Base-by-base conservation (phyloP, 2,329 filamentous ascomycete genomes). In the Colletotrichum somersetense region DNA sequence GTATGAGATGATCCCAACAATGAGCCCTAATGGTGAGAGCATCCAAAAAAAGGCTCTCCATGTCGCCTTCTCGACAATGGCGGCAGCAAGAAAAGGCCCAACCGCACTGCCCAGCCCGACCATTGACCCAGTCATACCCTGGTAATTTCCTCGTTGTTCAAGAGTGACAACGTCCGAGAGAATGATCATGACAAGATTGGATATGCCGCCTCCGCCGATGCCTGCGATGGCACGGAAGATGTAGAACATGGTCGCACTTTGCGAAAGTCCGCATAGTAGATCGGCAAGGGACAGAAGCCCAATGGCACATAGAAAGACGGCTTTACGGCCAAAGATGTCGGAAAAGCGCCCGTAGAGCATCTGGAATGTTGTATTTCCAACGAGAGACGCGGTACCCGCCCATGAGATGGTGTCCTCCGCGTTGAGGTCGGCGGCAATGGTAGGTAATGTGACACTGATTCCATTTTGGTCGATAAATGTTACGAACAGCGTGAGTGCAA, bases 311-410 rank as follows among this genome's bases (percentile, higher is more conserved):
- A 92, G 77, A 63, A 89, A 87, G 8, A 91, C 83, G 10, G 85
- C 82, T 77, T 91, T 91, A 23, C 89, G 85, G 26, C 89, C 89
- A 62, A 91, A 85, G 1, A 91, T 87, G 77, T 91, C 89, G 0
- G 89, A 90, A 3, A 91, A 75, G 3, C 89, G 85, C 26, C 90
- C 89, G 77, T 91, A 91, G 0, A 92, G 83, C 71, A 91, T 88
- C 74, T 90, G 89, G 74, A 91, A 92, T 44, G 88, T 86, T 0
- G 90, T 91, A 71, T 87, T 88, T 40, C 87, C 87, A 57, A 89
- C 85, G 56, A 89, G 78, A 4, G 84, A 83, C 11, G 86, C 84
- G 0, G 86, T 88, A 8, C 86, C 86, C 1, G 85, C 85, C 87
- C 87, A 89, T 1, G 85, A 83, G 58, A 91, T 90, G 2, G 86